Conservation (phyloP, 2,329 filamentous ascomycete genomes). For the Talaromyces sp. region DNA sequence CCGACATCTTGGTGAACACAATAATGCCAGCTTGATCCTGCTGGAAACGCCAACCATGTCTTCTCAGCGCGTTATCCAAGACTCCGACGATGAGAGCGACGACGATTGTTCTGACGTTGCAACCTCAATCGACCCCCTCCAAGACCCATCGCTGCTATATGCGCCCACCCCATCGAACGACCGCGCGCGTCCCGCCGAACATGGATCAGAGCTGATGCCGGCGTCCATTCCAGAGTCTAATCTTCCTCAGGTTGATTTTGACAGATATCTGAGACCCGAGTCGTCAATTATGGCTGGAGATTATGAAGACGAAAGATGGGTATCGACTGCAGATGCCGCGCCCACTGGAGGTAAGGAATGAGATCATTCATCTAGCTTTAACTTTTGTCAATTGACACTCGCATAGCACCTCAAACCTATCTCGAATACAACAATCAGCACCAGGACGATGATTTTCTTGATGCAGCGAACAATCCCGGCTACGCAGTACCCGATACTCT, state of each 20-base stretch:
- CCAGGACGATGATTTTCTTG: background rate
- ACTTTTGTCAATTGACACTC: background rate
- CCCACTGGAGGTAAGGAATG: conserved; percentile 21
- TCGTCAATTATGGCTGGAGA: conserved; percentile 20
- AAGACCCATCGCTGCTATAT: conserved; percentile 6
- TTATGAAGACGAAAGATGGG: conserved; percentile 29
- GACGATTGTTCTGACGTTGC: conserved; percentile 25
- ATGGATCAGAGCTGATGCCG: background rate
- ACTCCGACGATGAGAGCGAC: conserved; percentile 38
- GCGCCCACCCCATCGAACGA: background rate
- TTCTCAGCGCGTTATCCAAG: conserved; percentile 35
- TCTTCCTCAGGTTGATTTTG: conserved; percentile 29
- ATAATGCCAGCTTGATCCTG: background rate
- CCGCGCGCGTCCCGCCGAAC: background rate
- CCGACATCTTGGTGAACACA: background rate
- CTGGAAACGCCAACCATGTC: conserved; percentile 23
- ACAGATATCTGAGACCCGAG: conserved; percentile 29
- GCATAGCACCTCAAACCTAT: background rate
- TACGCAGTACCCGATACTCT: background rate
- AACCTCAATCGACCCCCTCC: conserved; percentile 16
- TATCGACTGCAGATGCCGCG: conserved; percentile 23
- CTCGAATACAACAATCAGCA: background rate
- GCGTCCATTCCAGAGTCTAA: conserved; percentile 14
- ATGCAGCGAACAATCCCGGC: background rate
- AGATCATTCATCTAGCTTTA: background rate